phyloP scores from a whole-genome alignment of 2,329 filamentous ascomycete genomes.

The Paramyrothecium sp. region DNA sequence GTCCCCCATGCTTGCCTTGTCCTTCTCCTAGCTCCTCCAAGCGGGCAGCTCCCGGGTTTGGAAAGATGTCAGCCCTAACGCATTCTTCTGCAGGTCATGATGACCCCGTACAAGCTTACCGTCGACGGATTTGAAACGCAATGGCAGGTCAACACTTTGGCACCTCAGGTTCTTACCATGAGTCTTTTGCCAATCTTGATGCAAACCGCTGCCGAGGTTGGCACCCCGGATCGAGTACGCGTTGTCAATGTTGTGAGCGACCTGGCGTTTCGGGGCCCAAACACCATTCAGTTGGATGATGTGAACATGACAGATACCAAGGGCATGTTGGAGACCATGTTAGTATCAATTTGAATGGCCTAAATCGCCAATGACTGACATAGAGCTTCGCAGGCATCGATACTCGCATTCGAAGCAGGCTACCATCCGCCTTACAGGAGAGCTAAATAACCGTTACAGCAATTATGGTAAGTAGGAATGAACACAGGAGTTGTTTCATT shows the following conservation, averaged over 20 bases:
- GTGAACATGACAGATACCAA: conserved; percentile 15
- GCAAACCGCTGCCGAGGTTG: conserved; percentile 8
- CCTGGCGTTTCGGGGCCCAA: conserved; percentile 12
- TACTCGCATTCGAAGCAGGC: conserved; percentile 20
- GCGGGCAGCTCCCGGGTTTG: conserved; percentile 4
- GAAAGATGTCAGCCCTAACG: conserved; percentile 19
- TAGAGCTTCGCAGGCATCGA: conserved; percentile 7
- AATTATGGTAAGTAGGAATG: conserved; percentile 2
- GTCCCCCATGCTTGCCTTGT: not conserved
- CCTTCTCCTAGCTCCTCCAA: too few relatives aligned
- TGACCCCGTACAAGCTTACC: conserved; percentile 14
- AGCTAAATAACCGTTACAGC: conserved; percentile 15
- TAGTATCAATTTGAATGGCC: not conserved
- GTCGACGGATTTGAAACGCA: conserved; percentile 17
- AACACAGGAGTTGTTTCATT: not conserved
- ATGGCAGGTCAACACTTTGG: conserved; percentile 19
- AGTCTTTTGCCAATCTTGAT: conserved; percentile 13
- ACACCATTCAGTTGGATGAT: conserved; percentile 17
- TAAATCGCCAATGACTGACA: not conserved
- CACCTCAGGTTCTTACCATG: conserved; percentile 15
- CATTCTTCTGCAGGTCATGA: conserved; percentile 21
- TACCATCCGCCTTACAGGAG: conserved; percentile 14
- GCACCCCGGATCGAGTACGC: conserved; percentile 13
- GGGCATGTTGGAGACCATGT: conserved; percentile 16
- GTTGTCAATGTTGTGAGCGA: conserved; percentile 23